These are phyloP conservation scores for Candida xiaguanensis DNA, from an alignment of 805 yeast species.

Conservation along the genomic window DNA sequence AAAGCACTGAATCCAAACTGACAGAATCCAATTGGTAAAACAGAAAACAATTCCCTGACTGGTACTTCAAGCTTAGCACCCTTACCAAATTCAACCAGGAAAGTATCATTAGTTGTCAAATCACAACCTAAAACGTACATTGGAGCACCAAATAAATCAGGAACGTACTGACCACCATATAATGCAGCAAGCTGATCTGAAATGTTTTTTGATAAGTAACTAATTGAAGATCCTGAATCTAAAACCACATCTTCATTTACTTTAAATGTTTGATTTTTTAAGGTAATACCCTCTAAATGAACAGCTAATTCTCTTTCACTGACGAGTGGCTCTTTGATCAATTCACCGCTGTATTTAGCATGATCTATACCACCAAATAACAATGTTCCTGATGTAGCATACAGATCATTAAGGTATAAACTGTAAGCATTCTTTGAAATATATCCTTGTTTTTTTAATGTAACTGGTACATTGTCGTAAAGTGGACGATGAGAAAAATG, in stretches of 20 bases:
- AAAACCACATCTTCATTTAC: constrained; percentile 21
- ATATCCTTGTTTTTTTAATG: constrained; percentile 29
- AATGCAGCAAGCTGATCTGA: not conserved
- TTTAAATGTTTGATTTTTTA: constrained; percentile 7
- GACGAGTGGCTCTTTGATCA: constrained; percentile 10
- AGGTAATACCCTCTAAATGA: constrained; percentile 30
- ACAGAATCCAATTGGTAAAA: not conserved
- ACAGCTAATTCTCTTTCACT: constrained; percentile 28
- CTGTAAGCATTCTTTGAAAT: constrained; percentile 35
- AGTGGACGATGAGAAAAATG: not conserved
- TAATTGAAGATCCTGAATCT: constrained; percentile 34
- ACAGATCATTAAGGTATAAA: constrained; percentile 27
- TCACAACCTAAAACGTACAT: constrained; percentile 6
- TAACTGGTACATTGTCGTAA: constrained; percentile 31
- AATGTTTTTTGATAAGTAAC: constrained; percentile 40
- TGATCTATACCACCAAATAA: constrained; percentile 34
- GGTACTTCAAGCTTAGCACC: constrained; percentile 45
- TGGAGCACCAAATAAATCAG: not conserved
- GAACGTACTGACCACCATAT: not conserved
- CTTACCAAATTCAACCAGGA: not conserved
- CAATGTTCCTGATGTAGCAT: constrained; percentile 20
- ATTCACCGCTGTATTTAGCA: constrained; percentile 22
- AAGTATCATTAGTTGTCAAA: not conserved
- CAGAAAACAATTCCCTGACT: constrained; percentile 17
- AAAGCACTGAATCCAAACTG: not conserved